Evolutionary conservation across 768 basidiomycete species (phyloP).

Genomic region (Suillus alpinus): DNA sequence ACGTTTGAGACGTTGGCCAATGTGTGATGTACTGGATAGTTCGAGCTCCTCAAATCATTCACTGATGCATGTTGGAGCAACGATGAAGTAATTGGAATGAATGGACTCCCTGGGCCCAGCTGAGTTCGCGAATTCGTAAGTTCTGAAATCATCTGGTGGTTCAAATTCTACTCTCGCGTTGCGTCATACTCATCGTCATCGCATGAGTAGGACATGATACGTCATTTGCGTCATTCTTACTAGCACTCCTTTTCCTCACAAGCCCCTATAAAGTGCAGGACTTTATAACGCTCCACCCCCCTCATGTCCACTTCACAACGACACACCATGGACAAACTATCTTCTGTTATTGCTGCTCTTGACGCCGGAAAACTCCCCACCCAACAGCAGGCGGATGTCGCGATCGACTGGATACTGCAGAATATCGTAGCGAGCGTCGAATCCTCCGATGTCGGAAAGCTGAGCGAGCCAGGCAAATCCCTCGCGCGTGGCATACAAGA

Average conservation of each 20-base stretch:
- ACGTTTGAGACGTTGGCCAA: too few relatives aligned
- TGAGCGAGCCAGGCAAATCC: constrained; percentile 54
- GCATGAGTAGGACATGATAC: background rate
- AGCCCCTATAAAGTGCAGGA: background rate
- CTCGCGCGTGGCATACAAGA: constrained; percentile 49
- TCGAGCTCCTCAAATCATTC: too few relatives aligned
- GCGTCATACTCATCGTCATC: background rate
- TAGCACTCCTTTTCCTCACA: background rate
- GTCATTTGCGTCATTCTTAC: background rate
- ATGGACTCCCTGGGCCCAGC: too few relatives aligned
- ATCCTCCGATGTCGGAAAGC: constrained; percentile 34
- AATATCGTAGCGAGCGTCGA: constrained; percentile 48
- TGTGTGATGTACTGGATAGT: too few relatives aligned
- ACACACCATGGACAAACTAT: constrained; percentile 55
- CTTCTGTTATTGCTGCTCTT: constrained; percentile 63
- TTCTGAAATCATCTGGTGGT: too few relatives aligned
- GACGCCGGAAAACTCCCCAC: constrained; percentile 70
- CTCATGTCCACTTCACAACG: background rate
- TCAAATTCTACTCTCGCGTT: too few relatives aligned
- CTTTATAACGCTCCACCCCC: background rate
- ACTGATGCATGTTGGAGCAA: background rate
- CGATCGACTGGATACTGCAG: constrained; percentile 54
- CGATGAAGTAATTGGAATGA: background rate
- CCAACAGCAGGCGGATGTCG: constrained; percentile 51
- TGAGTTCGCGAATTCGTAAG: too few relatives aligned